Base-by-base conservation (phyloP, 176 grass and related monocot genomes). In the Tuctoria greenei region DNA sequence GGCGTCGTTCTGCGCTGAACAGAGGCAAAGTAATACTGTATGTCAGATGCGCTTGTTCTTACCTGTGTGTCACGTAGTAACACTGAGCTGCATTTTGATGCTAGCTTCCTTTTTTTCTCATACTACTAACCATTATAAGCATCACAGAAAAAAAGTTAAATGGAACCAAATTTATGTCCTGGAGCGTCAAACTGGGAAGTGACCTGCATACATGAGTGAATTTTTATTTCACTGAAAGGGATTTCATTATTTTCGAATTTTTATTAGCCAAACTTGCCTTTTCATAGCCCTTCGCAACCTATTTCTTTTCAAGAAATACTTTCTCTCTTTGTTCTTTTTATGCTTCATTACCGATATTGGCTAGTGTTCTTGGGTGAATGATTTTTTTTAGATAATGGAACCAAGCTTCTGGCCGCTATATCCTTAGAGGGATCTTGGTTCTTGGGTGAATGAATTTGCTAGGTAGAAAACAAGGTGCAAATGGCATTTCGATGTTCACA, bases 1-100 rank as follows among this genome's bases (percentile, higher is more conserved):
- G 31, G 31, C 31, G 31, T 74, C 54, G 72, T 61, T 72, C 74
- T 57, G 67, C 61, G 63, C 44, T 46, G 61, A 37, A 13, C 36
- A 83, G n/a, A 57, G 24, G 51, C n/a, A 79, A 82, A 73, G n/a
- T n/a, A 68, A 69, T 61, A 75, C n/a, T n/a, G 69, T 61, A 75
- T 61, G 76, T 28, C 45, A 57, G 27, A 65, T 63, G 67, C 41
- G 45, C 64, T 75, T 88, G 86, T 88, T 88, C 86, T 75, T 80
- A 79, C 46, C 65, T 79, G 70, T 56, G n/a, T 88, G 86, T 88
- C 81, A 63, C 55, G 80, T 83, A 88, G 86, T 75, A 69, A 74
- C 65, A 74, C 20, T 54, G 68, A 57, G 38, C 55, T 37, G 62
- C 64, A 69, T 83, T 83, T 79, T 74, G 61, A 74, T 83, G 67